Evolutionary conservation across 2,329 filamentous ascomycete genomes (phyloP).

Genomic region (Parastagonospora avenae): DNA sequence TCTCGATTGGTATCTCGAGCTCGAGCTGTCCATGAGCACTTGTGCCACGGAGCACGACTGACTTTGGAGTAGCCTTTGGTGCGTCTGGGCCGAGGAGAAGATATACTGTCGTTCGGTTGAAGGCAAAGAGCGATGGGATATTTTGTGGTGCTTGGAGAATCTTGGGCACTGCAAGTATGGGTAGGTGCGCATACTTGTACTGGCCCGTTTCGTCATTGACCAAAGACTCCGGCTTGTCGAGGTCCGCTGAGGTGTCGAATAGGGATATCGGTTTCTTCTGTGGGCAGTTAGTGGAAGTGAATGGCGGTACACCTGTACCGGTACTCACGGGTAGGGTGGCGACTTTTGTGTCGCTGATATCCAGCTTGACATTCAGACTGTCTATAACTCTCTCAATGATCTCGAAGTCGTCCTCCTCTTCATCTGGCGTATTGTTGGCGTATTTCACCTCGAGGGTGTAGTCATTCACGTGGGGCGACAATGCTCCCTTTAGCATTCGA

Average conservation of each 20-base stretch:
- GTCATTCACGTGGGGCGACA: slow-evolving; percentile 69
- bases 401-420: slow-evolving; percentile 62
- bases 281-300: slow-evolving; percentile 10
- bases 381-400: slow-evolving; percentile 64
- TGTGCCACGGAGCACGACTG: slow-evolving; percentile 64
- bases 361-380: slow-evolving; percentile 50
- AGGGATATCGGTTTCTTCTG: slow-evolving; percentile 61
- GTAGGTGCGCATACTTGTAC: slow-evolving; percentile 58
- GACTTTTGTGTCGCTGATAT: slow-evolving; percentile 19
- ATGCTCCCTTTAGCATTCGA: slow-evolving; percentile 73
- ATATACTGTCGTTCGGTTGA: slow-evolving; percentile 69
- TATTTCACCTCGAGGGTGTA: slow-evolving; percentile 70
- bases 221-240: slow-evolving; percentile 46
- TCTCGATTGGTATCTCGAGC: slow-evolving; percentile 67
- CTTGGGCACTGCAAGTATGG: slow-evolving; percentile 58
- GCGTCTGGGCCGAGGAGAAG: slow-evolving; percentile 64
- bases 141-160: slow-evolving; percentile 67
- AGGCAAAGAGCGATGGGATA: slow-evolving; percentile 70
- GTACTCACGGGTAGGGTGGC: slow-evolving; percentile 9
- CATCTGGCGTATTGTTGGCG: slow-evolving; percentile 21
- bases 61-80: slow-evolving; percentile 55
- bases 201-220: slow-evolving; percentile 32
- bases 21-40: slow-evolving; percentile 64
- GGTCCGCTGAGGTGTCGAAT: slow-evolving; percentile 59
- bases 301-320: neutral